These are phyloP conservation scores for Hansenula anomala DNA, from an alignment of 1,139 yeast genomes.

Conservation along the genomic window DNA sequence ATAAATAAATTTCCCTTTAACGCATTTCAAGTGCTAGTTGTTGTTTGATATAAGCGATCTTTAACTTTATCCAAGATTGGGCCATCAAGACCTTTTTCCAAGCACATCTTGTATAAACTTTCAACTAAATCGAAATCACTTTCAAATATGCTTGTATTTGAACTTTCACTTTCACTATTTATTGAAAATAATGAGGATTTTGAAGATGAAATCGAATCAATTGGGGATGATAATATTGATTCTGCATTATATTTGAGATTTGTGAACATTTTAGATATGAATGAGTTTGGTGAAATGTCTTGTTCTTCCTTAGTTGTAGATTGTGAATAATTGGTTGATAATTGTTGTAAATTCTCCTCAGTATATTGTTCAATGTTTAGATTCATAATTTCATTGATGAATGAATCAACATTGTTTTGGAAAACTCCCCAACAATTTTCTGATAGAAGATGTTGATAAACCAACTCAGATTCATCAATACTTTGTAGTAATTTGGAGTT, in stretches of 20 bases:
- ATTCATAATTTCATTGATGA: slow-evolving; percentile 38
- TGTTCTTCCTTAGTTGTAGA: slow-evolving; percentile 2
- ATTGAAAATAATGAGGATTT: slow-evolving; percentile 7
- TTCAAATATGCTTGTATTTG: slow-evolving; percentile 1
- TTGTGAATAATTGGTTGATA: slow-evolving; percentile 22
- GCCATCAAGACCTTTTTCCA: slow-evolving; percentile 14
- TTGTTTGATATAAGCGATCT: slow-evolving; percentile 9
- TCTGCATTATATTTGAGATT: slow-evolving; percentile 3
- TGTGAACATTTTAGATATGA: slow-evolving; percentile 15
- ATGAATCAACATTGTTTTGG: slow-evolving; percentile 41
- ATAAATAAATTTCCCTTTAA: no score
- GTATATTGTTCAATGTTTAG: slow-evolving; percentile 20
- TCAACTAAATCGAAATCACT: slow-evolving; percentile 15
- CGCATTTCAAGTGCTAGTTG: no score
- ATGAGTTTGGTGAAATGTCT: background rate
- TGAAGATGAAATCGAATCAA: background rate
- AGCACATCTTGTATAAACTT: slow-evolving; percentile 17
- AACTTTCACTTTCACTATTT: background rate
- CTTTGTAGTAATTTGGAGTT: slow-evolving; percentile 49
- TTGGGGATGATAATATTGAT: slow-evolving; percentile 3
- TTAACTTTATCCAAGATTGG: slow-evolving; percentile 16
- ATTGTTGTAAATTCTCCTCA: slow-evolving; percentile 15
- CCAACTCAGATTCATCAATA: slow-evolving; percentile 54
- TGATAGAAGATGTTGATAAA: slow-evolving; percentile 57
- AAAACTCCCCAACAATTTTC: slow-evolving; percentile 44